A percentile compares a stretch with the other conserved stretches of the same genome.
Conservation (phyloP, 352 stramenopile genomes). For the Globisporangium perplexum region DNA sequence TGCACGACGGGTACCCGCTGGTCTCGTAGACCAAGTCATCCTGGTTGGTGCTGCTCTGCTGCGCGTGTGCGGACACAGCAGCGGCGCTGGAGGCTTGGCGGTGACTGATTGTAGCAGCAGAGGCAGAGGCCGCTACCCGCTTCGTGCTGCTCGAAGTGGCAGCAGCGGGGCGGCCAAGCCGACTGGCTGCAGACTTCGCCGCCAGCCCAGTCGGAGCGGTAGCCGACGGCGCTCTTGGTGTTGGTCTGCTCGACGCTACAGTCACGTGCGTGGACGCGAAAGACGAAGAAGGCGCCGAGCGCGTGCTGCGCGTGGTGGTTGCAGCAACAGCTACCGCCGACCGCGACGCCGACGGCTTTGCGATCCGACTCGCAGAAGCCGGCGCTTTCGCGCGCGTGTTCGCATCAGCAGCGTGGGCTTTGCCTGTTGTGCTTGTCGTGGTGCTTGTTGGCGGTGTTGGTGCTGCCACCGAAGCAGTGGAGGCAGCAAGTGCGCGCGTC, state of each 20-base stretch:
- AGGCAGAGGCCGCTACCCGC: neutral
- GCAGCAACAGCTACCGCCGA: neutral
- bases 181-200: neutral
- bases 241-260: neutral
- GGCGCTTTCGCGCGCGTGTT: neutral
- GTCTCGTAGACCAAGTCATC: slow-evolving; percentile 10
- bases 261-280: neutral
- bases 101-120: neutral
- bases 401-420: neutral
- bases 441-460: neutral
- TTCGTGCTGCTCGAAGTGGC: neutral
- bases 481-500: neutral
- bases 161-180: neutral
- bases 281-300: neutral
- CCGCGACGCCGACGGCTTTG: neutral
- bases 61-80: neutral
- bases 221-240: neutral
- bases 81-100: neutral
- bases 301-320: neutral
- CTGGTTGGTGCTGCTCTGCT: neutral
- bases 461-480: neutral
- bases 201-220: neutral
- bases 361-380: neutral
- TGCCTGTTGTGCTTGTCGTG: neutral
- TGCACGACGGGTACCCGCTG: slow-evolving; percentile 4